Evolutionary conservation across 441 rosid genomes (phyloP), one percentile per base, ranked within the genome.

Genomic region (Pelargonium australe): DNA sequence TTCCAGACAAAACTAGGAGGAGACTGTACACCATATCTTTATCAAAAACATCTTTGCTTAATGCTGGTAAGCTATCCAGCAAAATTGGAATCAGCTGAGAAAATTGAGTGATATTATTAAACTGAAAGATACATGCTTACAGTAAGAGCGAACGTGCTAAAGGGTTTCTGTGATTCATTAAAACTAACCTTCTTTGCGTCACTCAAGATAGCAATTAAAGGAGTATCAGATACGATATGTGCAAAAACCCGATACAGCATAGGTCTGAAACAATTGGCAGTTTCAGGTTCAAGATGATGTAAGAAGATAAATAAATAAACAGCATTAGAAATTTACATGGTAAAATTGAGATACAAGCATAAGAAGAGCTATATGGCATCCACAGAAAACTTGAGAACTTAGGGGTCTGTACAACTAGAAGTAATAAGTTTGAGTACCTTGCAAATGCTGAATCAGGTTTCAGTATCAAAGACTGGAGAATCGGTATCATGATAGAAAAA

Each of bases 1-100:
- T 84, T 72, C 91, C 96, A 72, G 97, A 90, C 70, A 95, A 73
- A 68, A 88, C 87, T 67, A 95, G 84, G 72, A 95, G 83, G 34
- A 89, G 86, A 77, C 87, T 77, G 72, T 81, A 90, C 65, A 87
- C 19, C 19, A 80, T 75, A 76, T 89, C 91, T 81, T 84, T 84
- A 69, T 86, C 81, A 44, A n/a, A 17, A 73, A 77, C 51, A 79
- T 86, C 87, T 75, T 74, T 57, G 77, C 85, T 79, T 70, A 89
- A 81, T 63, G 76, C 73, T 60, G 77, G 73, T 69, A 89, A 78
- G 72, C 88, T 88, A 76, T 91, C 94, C 79, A 86, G 72, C 76
- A 91, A 62, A 66, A 91, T 1, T 23, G 88, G 88, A 72, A 87
- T 85, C 69, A 58, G 31, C 63, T 58, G 63, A 25, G 17, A 58